A percentile compares a stretch with the other conserved stretches of the same genome.
Conservation (phyloP, 768 basidiomycete species). For the Daedaleopsis nitida region DNA sequence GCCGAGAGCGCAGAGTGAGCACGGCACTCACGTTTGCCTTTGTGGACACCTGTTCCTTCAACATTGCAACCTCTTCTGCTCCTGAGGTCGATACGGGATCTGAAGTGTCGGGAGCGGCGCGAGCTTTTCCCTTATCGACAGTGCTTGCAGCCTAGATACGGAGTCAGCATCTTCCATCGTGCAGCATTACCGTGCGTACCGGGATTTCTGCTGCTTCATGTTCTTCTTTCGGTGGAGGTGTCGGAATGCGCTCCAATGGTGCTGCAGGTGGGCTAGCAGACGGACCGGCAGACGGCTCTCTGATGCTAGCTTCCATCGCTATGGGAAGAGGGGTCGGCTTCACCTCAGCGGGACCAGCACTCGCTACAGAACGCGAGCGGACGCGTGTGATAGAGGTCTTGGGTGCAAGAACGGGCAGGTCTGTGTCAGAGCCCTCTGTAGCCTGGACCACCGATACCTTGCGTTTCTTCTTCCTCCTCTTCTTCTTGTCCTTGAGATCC, state of each 20-base stretch:
- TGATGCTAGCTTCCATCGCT: background rate
- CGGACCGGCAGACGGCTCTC: background rate
- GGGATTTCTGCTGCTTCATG: background rate
- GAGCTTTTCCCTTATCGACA: conserved; percentile 18
- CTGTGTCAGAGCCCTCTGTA: background rate
- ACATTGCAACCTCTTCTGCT: conserved; percentile 3
- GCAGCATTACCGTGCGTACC: background rate
- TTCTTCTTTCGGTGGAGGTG: background rate
- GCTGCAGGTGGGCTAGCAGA: background rate
- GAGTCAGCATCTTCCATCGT: background rate
- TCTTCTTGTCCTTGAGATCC: conserved; percentile 28
- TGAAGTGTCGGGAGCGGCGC: conserved; percentile 10
- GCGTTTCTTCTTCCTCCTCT: conserved; percentile 29
- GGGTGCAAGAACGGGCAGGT: background rate
- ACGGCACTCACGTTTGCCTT: conserved; percentile 12
- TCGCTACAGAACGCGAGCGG: conserved; percentile 6
- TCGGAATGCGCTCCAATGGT: background rate
- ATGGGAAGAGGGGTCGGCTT: background rate
- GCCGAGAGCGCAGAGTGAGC: too few species aligned
- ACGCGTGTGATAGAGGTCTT: conserved; percentile 5
- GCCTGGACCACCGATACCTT: conserved; percentile 26
- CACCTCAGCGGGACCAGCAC: background rate
- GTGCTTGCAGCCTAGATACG: background rate
- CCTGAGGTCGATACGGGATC: background rate
- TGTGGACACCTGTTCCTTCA: conserved; percentile 10